Conservation (phyloP, 257 asterid genomes). For the Petunia secreta region DNA sequence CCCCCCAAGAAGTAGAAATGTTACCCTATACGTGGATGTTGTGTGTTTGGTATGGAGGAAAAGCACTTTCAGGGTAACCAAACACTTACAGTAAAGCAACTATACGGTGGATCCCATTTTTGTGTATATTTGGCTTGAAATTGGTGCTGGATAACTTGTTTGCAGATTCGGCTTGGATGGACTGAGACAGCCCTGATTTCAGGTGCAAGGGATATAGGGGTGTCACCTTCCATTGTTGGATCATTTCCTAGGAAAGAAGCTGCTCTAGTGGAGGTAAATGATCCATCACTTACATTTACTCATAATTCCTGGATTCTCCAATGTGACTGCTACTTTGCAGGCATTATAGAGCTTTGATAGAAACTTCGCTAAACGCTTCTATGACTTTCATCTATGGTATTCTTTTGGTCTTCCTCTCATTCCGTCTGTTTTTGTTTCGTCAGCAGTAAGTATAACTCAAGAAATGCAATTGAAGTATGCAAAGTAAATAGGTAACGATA, state of each 20-base stretch:
- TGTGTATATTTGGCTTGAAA: not conserved
- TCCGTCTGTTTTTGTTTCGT: not conserved
- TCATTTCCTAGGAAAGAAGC: conserved; percentile 92
- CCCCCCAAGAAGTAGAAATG: not conserved
- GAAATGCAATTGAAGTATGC: not conserved
- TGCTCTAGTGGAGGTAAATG: conserved; percentile 83
- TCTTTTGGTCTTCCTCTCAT: not conserved
- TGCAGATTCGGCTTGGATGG: conserved; percentile 87
- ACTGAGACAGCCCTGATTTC: conserved; percentile 86
- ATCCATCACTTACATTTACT: conserved; percentile 11
- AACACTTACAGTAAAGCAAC: not conserved
- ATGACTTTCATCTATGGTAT: not conserved
- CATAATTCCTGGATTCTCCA: not conserved
- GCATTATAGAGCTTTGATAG: conserved; percentile 20
- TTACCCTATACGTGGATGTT: not conserved
- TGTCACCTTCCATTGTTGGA: conserved; percentile 92
- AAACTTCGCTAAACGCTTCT: not conserved
- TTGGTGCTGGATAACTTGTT: conserved; percentile 26
- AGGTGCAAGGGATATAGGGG: conserved; percentile 84
- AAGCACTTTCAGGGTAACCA: not conserved
- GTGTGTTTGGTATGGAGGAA: conserved; percentile 4
- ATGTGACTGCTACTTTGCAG: not conserved
- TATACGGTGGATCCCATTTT: not conserved
- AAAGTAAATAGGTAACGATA: not conserved
- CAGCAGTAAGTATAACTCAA: not conserved